phyloP scores from a whole-genome alignment of 768 basidiomycete genomes.

The Astraeus odoratus region DNA sequence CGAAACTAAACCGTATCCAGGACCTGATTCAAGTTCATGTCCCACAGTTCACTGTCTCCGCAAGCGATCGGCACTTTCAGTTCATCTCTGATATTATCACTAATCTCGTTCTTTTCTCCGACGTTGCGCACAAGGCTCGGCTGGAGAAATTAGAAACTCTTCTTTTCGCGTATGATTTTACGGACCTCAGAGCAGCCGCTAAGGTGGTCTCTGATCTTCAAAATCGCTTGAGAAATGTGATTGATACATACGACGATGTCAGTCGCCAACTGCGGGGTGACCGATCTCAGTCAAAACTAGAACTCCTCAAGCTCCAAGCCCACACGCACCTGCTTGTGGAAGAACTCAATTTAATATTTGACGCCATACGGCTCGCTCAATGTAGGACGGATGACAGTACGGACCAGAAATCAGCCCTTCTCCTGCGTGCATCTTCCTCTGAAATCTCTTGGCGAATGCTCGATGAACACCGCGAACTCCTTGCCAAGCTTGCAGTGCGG shows the following conservation, averaged over 20 bases:
- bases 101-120: slow-evolving; percentile 83
- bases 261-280: slow-evolving; percentile 26
- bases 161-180: slow-evolving; percentile 84
- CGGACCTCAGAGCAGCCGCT: slow-evolving; percentile 64
- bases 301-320: slow-evolving; percentile 61
- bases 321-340: slow-evolving; percentile 69
- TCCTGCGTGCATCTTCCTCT: slow-evolving; percentile 73
- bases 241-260: slow-evolving; percentile 43
- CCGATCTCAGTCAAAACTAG: slow-evolving; percentile 39
- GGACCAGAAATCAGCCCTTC: slow-evolving; percentile 73
- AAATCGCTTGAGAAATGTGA: slow-evolving; percentile 55
- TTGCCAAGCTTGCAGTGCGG: slow-evolving; percentile 82
- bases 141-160: slow-evolving; percentile 75
- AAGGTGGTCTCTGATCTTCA: slow-evolving; percentile 69
- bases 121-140: slow-evolving; percentile 75
- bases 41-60: slow-evolving; percentile 82
- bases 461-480: slow-evolving; percentile 58
- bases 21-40: slow-evolving; percentile 78
- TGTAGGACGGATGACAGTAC: slow-evolving; percentile 60
- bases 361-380: slow-evolving; percentile 78
- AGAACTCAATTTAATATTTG: slow-evolving; percentile 79
- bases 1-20: slow-evolving; percentile 31
- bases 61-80: slow-evolving; percentile 74
- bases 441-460: slow-evolving; percentile 94
- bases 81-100: slow-evolving; percentile 84